phyloP scores from a whole-genome alignment of 176 grass and related monocot genomes.

The Triticum urartu region DNA sequence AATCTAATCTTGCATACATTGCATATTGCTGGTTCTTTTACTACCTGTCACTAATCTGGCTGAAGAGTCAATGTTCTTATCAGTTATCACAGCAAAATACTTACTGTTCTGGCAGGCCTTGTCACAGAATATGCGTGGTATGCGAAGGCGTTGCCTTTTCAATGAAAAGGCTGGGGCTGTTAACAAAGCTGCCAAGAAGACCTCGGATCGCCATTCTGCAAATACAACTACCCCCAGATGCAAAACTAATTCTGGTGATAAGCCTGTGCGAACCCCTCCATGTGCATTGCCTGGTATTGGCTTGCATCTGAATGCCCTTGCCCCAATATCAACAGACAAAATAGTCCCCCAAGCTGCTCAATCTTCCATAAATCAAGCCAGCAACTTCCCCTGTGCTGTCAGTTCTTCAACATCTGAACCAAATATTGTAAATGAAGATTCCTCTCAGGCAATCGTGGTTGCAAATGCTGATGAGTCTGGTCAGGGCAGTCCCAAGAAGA shows the following conservation, averaged over 20 bases:
- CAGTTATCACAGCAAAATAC: conserved; percentile 4
- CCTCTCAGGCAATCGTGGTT: conserved; percentile 23
- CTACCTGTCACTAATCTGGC: neutral
- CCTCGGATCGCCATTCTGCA: conserved; percentile 28
- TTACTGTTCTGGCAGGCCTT: conserved; percentile 55
- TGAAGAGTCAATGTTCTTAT: conserved; percentile 4
- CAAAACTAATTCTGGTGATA: conserved; percentile 52
- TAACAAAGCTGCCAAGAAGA: conserved; percentile 37
- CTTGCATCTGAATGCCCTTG: conserved; percentile 94
- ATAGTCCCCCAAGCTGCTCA: conserved; percentile 27
- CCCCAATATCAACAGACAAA: conserved; percentile 66
- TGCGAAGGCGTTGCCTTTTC: conserved; percentile 80
- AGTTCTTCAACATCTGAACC: conserved; percentile 39
- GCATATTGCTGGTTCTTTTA: neutral
- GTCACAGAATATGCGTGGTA: conserved; percentile 70
- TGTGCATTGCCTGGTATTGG: conserved; percentile 87
- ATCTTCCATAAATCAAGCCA: conserved; percentile 43
- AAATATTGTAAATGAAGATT: conserved; percentile 37
- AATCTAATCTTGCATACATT: conserved; percentile 14
- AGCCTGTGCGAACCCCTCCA: conserved; percentile 56
- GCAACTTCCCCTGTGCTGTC: conserved; percentile 23
- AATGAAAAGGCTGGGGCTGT: conserved; percentile 55
- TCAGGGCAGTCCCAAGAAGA: conserved; percentile 86
- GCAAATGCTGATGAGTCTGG: conserved; percentile 20
- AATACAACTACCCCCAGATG: conserved; percentile 50